These are phyloP conservation scores for Galerina marginata DNA, from an alignment of 768 basidiomycete genomes.

Conservation along the genomic window DNA sequence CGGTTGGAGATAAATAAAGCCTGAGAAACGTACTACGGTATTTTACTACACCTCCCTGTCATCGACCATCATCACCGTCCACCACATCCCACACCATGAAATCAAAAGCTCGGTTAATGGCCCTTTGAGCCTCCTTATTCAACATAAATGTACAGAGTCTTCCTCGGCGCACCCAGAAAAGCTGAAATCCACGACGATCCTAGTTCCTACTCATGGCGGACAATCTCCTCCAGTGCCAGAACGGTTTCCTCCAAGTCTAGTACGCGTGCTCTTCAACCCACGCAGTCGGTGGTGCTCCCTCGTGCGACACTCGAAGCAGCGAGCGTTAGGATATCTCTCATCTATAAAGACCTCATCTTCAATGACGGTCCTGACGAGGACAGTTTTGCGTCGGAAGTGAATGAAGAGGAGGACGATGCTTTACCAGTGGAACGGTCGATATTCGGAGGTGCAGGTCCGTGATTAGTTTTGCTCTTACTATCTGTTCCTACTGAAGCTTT, in stretches of 20 bases:
- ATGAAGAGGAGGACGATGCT: background rate
- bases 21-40: too few relatives aligned
- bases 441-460: constrained; percentile 12
- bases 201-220: constrained; percentile 50
- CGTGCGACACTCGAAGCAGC: constrained; percentile 67
- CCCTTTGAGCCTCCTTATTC: too few relatives aligned
- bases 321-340: constrained; percentile 67
- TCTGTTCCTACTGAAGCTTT: background rate
- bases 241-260: constrained; percentile 13
- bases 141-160: constrained; percentile 50
- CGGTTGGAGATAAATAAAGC: too few relatives aligned
- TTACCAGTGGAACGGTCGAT: background rate
- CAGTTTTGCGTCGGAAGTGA: constrained; percentile 8
- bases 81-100: background rate
- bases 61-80: too few relatives aligned
- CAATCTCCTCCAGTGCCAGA: constrained; percentile 35
- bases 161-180: constrained; percentile 54
- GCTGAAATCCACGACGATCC: constrained; percentile 42
- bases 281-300: constrained; percentile 42
- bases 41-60: too few relatives aligned
- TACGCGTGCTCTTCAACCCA: constrained; percentile 7
- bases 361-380: constrained; percentile 34
- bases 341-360: constrained; percentile 80
- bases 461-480: background rate
- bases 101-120: background rate